Percentiles rank a stretch among this genome's conserved stretches.
Conservation (phyloP, 176 grass and related monocot species). For the Secale cereale region DNA sequence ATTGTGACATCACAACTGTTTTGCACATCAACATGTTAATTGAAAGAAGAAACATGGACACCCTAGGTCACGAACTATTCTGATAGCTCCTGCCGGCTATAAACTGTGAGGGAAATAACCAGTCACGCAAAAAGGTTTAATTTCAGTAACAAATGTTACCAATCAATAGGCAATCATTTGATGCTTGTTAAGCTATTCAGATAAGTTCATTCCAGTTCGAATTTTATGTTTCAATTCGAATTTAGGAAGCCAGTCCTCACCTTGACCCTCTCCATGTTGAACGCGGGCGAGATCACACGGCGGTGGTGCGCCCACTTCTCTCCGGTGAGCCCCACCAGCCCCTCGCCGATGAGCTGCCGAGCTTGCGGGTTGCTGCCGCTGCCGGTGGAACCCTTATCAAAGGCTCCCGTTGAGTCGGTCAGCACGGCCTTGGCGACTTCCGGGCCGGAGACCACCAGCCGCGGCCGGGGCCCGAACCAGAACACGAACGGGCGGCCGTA, state of each 20-base stretch:
- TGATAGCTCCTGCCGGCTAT: neutral
- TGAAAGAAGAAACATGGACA: neutral
- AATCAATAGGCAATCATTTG: neutral
- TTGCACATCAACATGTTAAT: neutral
- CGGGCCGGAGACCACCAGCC: conserved; percentile 55
- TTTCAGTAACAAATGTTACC: neutral
- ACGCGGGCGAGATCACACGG: conserved; percentile 59
- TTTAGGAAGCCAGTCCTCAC: neutral
- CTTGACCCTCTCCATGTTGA: conserved; percentile 81
- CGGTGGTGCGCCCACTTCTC: conserved; percentile 61
- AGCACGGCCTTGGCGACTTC: conserved; percentile 47
- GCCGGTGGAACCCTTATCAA: conserved; percentile 22
- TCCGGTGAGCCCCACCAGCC: conserved; percentile 52
- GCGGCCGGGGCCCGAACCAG: conserved; percentile 60
- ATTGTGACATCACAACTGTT: neutral
- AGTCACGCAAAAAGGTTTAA: neutral
- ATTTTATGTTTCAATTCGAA: too few species aligned
- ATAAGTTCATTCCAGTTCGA: neutral
- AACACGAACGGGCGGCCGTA: conserved; percentile 61
- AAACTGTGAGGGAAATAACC: neutral
- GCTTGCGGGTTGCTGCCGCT: conserved; percentile 40
- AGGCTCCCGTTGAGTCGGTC: conserved; percentile 47
- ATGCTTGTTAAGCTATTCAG: too few species aligned
- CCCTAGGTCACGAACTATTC: neutral
- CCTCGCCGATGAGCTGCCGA: conserved; percentile 58